Evolutionary conservation across 805 yeast species (phyloP).

Genomic region (Gaillardinia entomophila): DNA sequence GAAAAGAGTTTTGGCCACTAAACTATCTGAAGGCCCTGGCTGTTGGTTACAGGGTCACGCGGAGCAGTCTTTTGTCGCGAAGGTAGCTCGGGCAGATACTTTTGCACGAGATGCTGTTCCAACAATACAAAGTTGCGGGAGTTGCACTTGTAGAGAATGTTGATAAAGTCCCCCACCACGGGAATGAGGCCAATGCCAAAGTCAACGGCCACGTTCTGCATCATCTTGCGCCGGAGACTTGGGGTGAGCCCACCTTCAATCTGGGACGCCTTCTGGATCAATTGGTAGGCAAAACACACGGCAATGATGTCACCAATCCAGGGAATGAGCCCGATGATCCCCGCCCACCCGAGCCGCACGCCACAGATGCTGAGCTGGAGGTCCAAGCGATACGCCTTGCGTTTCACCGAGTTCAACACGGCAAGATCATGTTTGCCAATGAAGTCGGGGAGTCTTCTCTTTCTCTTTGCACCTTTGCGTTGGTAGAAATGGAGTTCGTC

Average conservation of each 20-base stretch:
- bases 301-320: slow-evolving; percentile 36
- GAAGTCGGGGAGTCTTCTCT: slow-evolving; percentile 27
- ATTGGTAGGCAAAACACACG: slow-evolving; percentile 20
- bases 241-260: slow-evolving; percentile 36
- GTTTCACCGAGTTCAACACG: slow-evolving; percentile 28
- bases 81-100: too few species aligned
- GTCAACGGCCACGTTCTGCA: slow-evolving; percentile 34
- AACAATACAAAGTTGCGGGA: slow-evolving; percentile 21
- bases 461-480: slow-evolving; percentile 33
- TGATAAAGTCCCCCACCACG: slow-evolving; percentile 16
- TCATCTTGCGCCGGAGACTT: slow-evolving; percentile 24
- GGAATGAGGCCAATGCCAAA: slow-evolving; percentile 33
- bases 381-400: slow-evolving; percentile 34
- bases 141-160: slow-evolving; percentile 17
- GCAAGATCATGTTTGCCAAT: slow-evolving; percentile 28
- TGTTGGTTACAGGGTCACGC: too few species aligned
- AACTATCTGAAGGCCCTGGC: background rate
- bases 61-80: too few species aligned
- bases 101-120: slow-evolving; percentile 31
- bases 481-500: slow-evolving; percentile 38
- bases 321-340: slow-evolving; percentile 35
- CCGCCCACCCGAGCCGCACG: slow-evolving; percentile 37
- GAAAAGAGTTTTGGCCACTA: slow-evolving; percentile 9
- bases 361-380: slow-evolving; percentile 36
- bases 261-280: slow-evolving; percentile 24